Evolutionary conservation across 805 yeast genomes (phyloP), one percentile per base, ranked within the genome.

Genomic region (Candida wancherniae): DNA sequence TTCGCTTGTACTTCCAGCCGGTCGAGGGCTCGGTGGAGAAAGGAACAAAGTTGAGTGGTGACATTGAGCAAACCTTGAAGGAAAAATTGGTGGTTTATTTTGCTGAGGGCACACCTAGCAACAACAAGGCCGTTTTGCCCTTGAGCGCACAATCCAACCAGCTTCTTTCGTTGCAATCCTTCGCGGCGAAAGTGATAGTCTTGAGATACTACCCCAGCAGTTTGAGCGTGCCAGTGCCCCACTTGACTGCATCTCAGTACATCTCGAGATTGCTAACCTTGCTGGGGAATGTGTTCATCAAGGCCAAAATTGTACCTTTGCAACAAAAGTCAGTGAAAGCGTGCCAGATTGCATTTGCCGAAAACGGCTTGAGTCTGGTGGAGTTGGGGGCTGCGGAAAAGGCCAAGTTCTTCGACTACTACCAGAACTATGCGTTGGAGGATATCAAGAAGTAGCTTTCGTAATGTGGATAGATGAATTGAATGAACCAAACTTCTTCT

Each of bases 91-190:
- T 76, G 4, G 78, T 70, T 31, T 44, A 82, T 14, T 75, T 86
- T 36, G 67, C 80, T 3, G 97, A 87, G 49, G 95, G 95, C 0
- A 84, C 95, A 0, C 69, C 95, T 0, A 76, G 95, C 0, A 90
- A 88, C 51, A 92, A 94, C 29, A 77, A 78, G 39, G 77, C 87
- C 0, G 50, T 88, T 1, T 64, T 88, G 39, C 76, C 85, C 3
- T 71, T 83, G 33, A 59, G 62, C 6, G 36, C 31, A 23, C 12
- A 13, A n/a, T 29, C 27, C 15, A 19, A 19, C 5, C 26, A 21
- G 26, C 18, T 37, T 14, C 30, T 21, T 26, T 31, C 22, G 30
- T 24, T 29, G 7, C 5, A 9, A 7, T 31, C 35, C 0, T 53
- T 54, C 35, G 45, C 44, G 7, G 40, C 57, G 35, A 67, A 62